Percentiles rank a stretch among this genome's conserved stretches.
Evolutionary conservation across 1,139 yeast genomes (phyloP).

Genomic region (Meyerozyma athensensis): DNA sequence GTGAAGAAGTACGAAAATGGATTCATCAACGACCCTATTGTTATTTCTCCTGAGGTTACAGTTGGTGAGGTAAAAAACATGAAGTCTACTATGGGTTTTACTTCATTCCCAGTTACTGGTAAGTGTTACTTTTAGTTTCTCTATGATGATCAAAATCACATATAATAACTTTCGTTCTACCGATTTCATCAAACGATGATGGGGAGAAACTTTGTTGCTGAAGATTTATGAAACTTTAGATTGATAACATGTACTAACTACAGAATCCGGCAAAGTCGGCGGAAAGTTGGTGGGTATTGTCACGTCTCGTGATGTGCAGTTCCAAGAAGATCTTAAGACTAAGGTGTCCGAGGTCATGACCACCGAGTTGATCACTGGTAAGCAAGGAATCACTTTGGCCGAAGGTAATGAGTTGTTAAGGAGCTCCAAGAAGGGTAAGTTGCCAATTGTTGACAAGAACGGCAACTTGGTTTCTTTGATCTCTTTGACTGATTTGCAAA

Average conservation of each 20-base stretch:
- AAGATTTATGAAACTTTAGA: background rate
- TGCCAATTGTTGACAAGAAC: constrained; percentile 79
- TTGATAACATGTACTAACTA: constrained; percentile 20
- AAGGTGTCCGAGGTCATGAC: constrained; percentile 83
- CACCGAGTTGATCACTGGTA: constrained; percentile 77
- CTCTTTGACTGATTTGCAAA: constrained; percentile 94
- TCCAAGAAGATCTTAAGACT: constrained; percentile 68
- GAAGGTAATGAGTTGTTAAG: constrained; percentile 91
- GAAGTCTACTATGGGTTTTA: constrained; percentile 77
- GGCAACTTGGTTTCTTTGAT: constrained; percentile 82
- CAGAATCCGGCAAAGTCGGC: constrained; percentile 81
- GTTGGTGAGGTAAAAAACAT: constrained; percentile 77
- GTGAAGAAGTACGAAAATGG: constrained; percentile 98
- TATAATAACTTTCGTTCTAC: constrained; percentile 99
- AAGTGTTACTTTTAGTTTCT: constrained; percentile 41
- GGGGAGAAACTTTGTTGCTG: constrained; percentile 52
- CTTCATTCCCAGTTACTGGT: constrained; percentile 99
- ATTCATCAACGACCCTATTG: constrained; percentile 91
- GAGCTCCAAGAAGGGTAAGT: constrained; percentile 93
- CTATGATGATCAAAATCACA: constrained; percentile 58
- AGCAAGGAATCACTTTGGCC: constrained; percentile 70
- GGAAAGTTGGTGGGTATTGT: constrained; percentile 92
- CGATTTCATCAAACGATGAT: constrained; percentile 97
- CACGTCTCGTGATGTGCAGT: constrained; percentile 96
- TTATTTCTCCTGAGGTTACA: constrained; percentile 66